Conservation (phyloP, 2,329 filamentous ascomycete species). For the Colletotrichum simmondsii region DNA sequence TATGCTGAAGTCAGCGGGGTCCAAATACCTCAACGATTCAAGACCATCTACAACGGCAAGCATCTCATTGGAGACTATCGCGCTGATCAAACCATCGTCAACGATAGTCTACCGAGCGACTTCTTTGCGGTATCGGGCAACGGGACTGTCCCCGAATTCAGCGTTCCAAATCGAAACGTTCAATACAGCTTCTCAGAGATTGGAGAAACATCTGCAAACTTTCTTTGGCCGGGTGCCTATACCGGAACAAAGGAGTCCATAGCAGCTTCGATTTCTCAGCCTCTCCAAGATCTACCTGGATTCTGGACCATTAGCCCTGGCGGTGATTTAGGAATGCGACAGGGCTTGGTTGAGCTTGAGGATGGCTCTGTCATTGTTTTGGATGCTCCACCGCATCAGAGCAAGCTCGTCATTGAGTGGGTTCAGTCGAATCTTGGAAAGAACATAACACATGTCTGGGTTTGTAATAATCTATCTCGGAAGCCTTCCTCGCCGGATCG, state of each 20-base stretch:
- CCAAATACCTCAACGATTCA: slow-evolving; percentile 10
- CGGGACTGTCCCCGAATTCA: not conserved
- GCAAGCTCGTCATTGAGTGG: slow-evolving; percentile 34
- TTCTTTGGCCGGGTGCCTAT: slow-evolving; percentile 31
- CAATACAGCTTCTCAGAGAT: slow-evolving; percentile 19
- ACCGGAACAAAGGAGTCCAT: slow-evolving; percentile 14
- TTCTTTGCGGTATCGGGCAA: slow-evolving; percentile 5
- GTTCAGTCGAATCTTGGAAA: slow-evolving; percentile 27
- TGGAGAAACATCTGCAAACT: slow-evolving; percentile 27
- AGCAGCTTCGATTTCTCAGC: too few species aligned
- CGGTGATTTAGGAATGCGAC: too few species aligned
- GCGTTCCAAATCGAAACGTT: not conserved
- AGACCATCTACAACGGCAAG: slow-evolving; percentile 21
- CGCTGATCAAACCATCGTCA: not conserved
- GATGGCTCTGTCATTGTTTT: not conserved
- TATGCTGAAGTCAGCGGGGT: slow-evolving; percentile 27
- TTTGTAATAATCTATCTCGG: slow-evolving; percentile 38
- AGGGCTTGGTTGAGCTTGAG: slow-evolving; percentile 26
- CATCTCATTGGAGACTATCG: slow-evolving; percentile 14
- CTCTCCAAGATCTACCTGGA: too few species aligned
- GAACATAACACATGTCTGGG: slow-evolving; percentile 34
- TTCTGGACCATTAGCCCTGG: too few species aligned
- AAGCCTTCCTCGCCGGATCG: too few species aligned
- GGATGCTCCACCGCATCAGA: slow-evolving; percentile 36
- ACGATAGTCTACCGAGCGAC: not conserved